phyloP scores from a whole-genome alignment of 2,329 filamentous ascomycete species.

The Pseudocercospora eumusae region DNA sequence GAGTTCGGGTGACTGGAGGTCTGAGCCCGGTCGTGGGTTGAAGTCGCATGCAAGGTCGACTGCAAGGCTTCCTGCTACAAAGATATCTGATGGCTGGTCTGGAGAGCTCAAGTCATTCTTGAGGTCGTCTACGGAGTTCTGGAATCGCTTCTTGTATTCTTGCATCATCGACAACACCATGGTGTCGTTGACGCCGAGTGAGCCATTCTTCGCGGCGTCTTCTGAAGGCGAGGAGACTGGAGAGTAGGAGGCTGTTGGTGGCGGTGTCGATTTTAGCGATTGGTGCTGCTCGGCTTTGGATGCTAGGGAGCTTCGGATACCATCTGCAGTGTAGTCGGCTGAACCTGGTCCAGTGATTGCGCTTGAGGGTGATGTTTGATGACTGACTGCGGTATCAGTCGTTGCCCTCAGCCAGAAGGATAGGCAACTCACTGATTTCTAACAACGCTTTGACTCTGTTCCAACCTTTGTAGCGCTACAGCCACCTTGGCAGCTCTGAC shows the following conservation, averaged over 20 bases:
- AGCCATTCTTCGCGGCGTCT: not conserved
- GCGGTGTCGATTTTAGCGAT: not conserved
- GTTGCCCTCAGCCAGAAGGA: not conserved
- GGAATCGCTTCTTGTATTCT: constrained; percentile 4
- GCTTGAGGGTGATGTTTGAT: not conserved
- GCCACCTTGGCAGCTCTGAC: constrained; percentile 65
- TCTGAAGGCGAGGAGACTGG: not conserved
- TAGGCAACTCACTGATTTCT: constrained; percentile 23
- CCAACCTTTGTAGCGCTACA: constrained; percentile 60
- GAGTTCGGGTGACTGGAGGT: constrained; percentile 52
- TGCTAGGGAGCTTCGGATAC: not conserved
- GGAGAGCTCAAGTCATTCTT: not conserved
- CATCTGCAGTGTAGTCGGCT: not conserved
- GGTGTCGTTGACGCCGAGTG: not conserved
- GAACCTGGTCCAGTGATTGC: not conserved
- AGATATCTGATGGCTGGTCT: constrained; percentile 58
- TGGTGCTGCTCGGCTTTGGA: not conserved
- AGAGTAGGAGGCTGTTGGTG: not conserved
- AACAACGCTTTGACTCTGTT: constrained; percentile 38
- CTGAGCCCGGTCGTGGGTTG: constrained; percentile 36
- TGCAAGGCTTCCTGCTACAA: constrained; percentile 90
- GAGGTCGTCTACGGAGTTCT: constrained; percentile 5
- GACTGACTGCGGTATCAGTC: constrained; percentile 4
- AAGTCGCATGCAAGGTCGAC: constrained; percentile 34
- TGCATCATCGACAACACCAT: constrained; percentile 5